Evolutionary conservation across 352 stramenopile species (phyloP), one percentile per base, ranked within the genome.

Genomic region (Globisporangium parvum): DNA sequence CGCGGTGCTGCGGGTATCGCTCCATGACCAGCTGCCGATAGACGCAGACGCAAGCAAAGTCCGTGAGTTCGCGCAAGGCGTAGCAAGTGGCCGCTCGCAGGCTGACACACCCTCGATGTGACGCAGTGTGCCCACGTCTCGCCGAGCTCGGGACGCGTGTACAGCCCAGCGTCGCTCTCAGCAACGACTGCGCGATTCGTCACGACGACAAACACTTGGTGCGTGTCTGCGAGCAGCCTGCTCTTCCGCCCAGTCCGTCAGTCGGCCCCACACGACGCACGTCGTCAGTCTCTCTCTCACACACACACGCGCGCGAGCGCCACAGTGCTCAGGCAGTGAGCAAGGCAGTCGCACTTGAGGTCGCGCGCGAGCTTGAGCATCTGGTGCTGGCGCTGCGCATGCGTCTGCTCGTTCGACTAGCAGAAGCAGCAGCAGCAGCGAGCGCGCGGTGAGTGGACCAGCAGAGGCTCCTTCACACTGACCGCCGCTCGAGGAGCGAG

Each of bases 121-220:
- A 90, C 73, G 31, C 76, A 89, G 41, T 88, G 77, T 6, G 77
- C 66, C 83, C 83, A 93, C 17, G 47, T 78, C 24, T 90, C 78
- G 35, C 78, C 78, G 37, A 93, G 70, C 17, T 71, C 53, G 17
- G 83, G 75, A 20, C 77, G 80, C 20, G 83, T 89, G 55, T 77
- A 91, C 17, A 83, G 52, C n/a, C 59, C 67, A 11, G 60, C 80
- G 66, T 65, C 62, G 14, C 57, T 64, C 9, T 66, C 51, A 12
- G 65, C 63, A 24, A 74, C 87, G 6, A 70, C 66, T 28, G 80
- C 80, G 11, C 70, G 75, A 54, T 93, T 93, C 6, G 75, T 90
- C 42, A 84, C 67, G 20, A 87, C 63, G 40, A 85, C 59, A 47
- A 89, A 93, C 9, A 67, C 74, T 51, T 83, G 63, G 50, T 88